phyloP scores from a whole-genome alignment of 2,329 filamentous ascomycete species.

The Cladophialophora yegresii region DNA sequence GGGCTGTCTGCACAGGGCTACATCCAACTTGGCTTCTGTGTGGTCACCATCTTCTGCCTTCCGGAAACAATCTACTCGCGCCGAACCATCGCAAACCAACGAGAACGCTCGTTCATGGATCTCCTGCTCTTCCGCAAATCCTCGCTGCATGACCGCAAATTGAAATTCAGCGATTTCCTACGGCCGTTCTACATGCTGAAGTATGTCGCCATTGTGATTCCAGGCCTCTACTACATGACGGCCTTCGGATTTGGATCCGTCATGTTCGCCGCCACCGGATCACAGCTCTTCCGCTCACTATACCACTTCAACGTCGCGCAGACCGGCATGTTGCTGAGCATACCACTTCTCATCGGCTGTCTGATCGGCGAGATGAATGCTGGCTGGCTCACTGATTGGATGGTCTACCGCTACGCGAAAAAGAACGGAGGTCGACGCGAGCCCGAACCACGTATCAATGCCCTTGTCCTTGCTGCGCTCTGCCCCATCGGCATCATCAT shows the following conservation, averaged over 20 bases:
- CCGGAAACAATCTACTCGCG: constrained; percentile 28
- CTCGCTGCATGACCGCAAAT: constrained; percentile 18
- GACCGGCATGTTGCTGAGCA: constrained; percentile 36
- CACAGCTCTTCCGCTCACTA: constrained; percentile 33
- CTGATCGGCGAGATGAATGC: constrained; percentile 37
- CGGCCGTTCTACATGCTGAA: constrained; percentile 37
- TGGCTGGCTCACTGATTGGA: constrained; percentile 29
- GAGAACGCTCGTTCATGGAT: constrained; percentile 19
- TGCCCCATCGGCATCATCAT: constrained; percentile 39
- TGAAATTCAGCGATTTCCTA: constrained; percentile 35
- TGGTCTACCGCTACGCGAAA: constrained; percentile 28
- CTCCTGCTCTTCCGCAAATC: constrained; percentile 20
- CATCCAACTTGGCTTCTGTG: constrained; percentile 28
- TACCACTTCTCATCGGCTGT: constrained; percentile 36
- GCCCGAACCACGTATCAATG: constrained; percentile 26
- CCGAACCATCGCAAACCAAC: constrained; percentile 9
- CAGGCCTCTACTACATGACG: constrained; percentile 37
- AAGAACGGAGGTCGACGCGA: constrained; percentile 21
- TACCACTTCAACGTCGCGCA: constrained; percentile 37
- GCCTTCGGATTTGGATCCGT: constrained; percentile 37
- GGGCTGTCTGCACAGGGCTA: constrained; percentile 11
- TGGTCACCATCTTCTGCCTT: constrained; percentile 31
- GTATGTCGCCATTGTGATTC: constrained; percentile 37
- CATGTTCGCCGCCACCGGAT: constrained; percentile 38
- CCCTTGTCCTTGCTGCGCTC: constrained; percentile 31